Conservation (phyloP, 2,329 filamentous ascomycete genomes). For the Stagonosporopsis vannaccii region DNA sequence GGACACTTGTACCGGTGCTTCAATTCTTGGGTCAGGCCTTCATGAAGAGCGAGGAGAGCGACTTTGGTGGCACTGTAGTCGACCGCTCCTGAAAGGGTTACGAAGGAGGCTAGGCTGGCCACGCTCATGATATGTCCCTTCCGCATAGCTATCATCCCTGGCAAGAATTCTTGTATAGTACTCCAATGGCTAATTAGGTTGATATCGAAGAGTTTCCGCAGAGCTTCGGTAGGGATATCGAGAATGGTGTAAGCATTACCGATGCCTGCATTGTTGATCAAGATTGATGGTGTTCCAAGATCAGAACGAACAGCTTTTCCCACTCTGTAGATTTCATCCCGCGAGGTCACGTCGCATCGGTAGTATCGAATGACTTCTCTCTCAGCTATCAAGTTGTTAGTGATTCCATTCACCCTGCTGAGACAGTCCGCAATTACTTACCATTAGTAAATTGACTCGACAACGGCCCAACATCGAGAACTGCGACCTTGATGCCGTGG, state of each 20-base stretch:
- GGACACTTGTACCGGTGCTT: slow-evolving; percentile 53
- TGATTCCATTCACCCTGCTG: background rate
- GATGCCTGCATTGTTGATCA: slow-evolving; percentile 50
- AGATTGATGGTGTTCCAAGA: slow-evolving; percentile 41
- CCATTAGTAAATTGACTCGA: slow-evolving; percentile 37
- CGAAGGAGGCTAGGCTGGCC: slow-evolving; percentile 46
- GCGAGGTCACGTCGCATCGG: slow-evolving; percentile 45
- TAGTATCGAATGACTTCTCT: slow-evolving; percentile 34
- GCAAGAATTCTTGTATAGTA: slow-evolving; percentile 48
- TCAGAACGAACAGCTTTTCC: slow-evolving; percentile 45
- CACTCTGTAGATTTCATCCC: slow-evolving; percentile 34
- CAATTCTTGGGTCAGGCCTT: slow-evolving; percentile 50
- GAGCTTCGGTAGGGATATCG: slow-evolving; percentile 34
- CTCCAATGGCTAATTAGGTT: slow-evolving; percentile 49
- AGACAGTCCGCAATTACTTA: slow-evolving; percentile 17
- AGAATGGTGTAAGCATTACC: slow-evolving; percentile 45
- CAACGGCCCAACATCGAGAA: slow-evolving; percentile 45
- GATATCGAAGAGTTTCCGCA: slow-evolving; percentile 43
- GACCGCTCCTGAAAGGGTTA: slow-evolving; percentile 40
- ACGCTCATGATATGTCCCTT: slow-evolving; percentile 48
- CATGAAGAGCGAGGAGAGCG: slow-evolving; percentile 44
- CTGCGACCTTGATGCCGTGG: slow-evolving; percentile 44
- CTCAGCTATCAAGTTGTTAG: slow-evolving; percentile 34
- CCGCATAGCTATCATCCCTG: slow-evolving; percentile 46
- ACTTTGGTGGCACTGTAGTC: slow-evolving; percentile 49